Evolutionary conservation across 2,329 filamentous ascomycete species (phyloP), one percentile per base, ranked within the genome.

Genomic region (Lecanosticta acicola): DNA sequence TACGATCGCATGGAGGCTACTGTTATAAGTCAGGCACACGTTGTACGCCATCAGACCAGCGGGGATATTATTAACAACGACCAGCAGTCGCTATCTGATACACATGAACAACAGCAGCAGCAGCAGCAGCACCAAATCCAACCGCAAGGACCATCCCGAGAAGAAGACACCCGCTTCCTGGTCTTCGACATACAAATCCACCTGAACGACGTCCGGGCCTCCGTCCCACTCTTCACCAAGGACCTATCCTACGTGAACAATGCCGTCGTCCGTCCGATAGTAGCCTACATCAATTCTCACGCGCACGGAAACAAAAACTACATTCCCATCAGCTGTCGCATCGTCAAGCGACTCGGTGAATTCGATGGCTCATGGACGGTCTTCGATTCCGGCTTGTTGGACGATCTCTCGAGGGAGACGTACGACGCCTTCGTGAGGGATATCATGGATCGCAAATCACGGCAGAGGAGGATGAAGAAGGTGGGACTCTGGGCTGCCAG

Each of bases 361-460:
- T 98, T 98, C 61, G 87, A 97, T 65, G 93, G 93, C 26, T 87
- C 85, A 57, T 97, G 93, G 93, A 91, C 90, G 3, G 77, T 94
- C 20, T 97, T 86, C 64, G 93, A 98, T 67, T 93, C 86, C 59
- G 90, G 89, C 1, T 72, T 98, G 43, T 88, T 97, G 84, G 87
- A 94, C 60, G 93, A 98, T 68, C 72, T 94, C 50, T 91, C 86
- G 4, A 87, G 85, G 54, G 93, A 96, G 77, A 89, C 89, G 42
- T 98, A 98, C 65, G 82, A 91, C 59, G 93, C 93, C 0, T 97
- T 98, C 68, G 89, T 89, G 32, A 81, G 82, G 53, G 88, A 96
- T 65, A 88, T 98, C 24, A 83, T 89, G 52, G 87, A 97, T 59
- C 85, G 96, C 59, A 85, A 94, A 65, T 87, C 85, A 55, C 82